Evolutionary conservation across 805 yeast species (phyloP).

Genomic region (Candida sphagnicola): DNA sequence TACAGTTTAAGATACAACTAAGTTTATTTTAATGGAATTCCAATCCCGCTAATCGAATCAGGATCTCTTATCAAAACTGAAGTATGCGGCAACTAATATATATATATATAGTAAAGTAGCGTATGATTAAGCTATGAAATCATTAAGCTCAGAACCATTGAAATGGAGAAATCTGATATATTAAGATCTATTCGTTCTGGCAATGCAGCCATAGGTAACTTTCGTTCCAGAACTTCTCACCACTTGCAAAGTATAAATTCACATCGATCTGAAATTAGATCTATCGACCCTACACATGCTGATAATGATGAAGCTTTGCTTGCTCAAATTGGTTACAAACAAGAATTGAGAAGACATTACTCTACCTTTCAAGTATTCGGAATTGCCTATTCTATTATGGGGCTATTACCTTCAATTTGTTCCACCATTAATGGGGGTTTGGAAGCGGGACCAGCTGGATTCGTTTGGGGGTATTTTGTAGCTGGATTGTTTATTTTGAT

Average conservation of each 20-base stretch:
- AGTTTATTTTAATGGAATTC: too few species aligned
- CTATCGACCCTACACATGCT: constrained; percentile 14
- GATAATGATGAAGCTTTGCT: constrained; percentile 21
- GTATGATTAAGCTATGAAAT: too few species aligned
- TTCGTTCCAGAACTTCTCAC: neutral
- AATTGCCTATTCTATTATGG: constrained; percentile 71
- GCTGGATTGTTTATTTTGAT: constrained; percentile 52
- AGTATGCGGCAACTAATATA: too few species aligned
- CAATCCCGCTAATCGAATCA: too few species aligned
- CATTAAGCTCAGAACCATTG: too few species aligned
- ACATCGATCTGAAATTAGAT: constrained; percentile 17
- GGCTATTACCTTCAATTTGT: constrained; percentile 61
- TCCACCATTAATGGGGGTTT: constrained; percentile 51
- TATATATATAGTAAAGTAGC: too few species aligned
- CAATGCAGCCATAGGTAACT: neutral
- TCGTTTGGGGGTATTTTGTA: constrained; percentile 72
- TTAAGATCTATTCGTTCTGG: neutral
- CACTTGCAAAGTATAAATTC: constrained; percentile 4
- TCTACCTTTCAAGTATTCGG: constrained; percentile 64
- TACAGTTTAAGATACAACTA: too few species aligned
- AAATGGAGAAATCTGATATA: neutral
- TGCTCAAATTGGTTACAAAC: constrained; percentile 65
- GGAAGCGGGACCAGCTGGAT: constrained; percentile 59
- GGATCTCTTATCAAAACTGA: too few species aligned
- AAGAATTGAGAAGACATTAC: constrained; percentile 60